These are phyloP conservation scores for Blastomyces parvus DNA, from an alignment of 2,329 filamentous ascomycete genomes.

Conservation along the genomic window DNA sequence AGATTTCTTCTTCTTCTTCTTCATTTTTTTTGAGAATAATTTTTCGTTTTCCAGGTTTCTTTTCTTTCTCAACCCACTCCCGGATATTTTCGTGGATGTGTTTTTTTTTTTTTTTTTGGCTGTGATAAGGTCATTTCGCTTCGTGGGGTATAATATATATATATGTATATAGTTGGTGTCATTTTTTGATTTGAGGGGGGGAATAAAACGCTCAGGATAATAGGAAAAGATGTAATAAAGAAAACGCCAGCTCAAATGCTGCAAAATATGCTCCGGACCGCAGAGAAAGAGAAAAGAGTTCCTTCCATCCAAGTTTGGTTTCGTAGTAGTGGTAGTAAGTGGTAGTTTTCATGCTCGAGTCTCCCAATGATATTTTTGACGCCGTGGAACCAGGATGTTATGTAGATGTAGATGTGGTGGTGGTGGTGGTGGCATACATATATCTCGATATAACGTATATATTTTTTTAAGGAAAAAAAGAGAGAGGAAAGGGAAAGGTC, in stretches of 20 bases:
- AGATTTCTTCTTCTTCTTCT: not conserved
- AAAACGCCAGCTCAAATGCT: constrained; percentile 8
- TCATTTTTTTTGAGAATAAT: not conserved
- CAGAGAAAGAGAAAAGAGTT: not conserved
- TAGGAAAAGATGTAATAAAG: not conserved
- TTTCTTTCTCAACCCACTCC: too few species aligned
- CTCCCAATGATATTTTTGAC: not conserved
- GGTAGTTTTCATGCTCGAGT: constrained; percentile 1
- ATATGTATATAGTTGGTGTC: too few species aligned
- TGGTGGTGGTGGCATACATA: not conserved
- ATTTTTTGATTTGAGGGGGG: too few species aligned
- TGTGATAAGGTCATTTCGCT: not conserved
- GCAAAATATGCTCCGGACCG: not conserved
- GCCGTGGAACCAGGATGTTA: not conserved
- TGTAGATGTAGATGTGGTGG: constrained; percentile 2
- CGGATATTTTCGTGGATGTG: not conserved
- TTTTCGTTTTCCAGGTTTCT: too few species aligned
- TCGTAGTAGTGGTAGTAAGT: not conserved
- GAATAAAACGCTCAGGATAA: constrained; percentile 3
- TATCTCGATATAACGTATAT: not conserved
- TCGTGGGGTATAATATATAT: not conserved
- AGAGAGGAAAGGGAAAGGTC: not conserved
- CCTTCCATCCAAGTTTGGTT: too few species aligned
- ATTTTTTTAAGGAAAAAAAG: not conserved
- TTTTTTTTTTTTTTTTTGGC: not conserved